Base-by-base conservation (phyloP, 305 asterid genomes). In the Nicotiana rustica region DNA sequence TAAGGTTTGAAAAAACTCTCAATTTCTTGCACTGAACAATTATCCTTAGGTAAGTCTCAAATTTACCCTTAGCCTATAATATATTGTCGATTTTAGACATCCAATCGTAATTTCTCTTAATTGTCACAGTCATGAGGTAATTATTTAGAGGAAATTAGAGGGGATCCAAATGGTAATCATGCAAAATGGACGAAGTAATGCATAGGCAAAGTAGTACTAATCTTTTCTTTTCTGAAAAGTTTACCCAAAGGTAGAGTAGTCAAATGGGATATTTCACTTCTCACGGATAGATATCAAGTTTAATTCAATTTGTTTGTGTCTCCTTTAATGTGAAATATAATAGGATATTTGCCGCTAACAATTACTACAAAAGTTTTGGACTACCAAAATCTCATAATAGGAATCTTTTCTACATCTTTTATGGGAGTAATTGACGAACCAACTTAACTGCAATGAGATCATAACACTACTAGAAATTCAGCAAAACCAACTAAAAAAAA, bases 21-120 rank as follows among this genome's bases (percentile, higher is more conserved):
- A 60, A 19, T 69, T 69, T 69, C 77, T 69, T 41, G 57, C 57
- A 69, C 35, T 18, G 35, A 69, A 41, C 57, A 69, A 69, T 69
- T 18, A 69, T 41, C 33, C 77, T 38, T 68, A 9, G 36, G 14
- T 36, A 36, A 36, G 55, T 68, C 56, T 68, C 25, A 68, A 18
- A 21, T 59, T 59, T 61, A 61, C 67, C 67, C 19, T 61, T 19
- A 49, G 56, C 56, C 56, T 49, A 49, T 49, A 49, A 49, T 49
- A 49, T 49, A 49, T 49, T 49, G 15, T 10, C 4, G 56, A 49
- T 49, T 49, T 49, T 10, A 35, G 38, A 35, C 38, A 35, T 35
- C 33, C 33, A 1, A 35, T 35, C 6, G 38, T 35, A 35, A 35
- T 35, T 55, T 56, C 1, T 49, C 19, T 33, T 67, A 35, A 41